Evolutionary conservation across 345 rosid genomes (phyloP), one percentile per base, ranked within the genome.

Genomic region (Citrus inodora): DNA sequence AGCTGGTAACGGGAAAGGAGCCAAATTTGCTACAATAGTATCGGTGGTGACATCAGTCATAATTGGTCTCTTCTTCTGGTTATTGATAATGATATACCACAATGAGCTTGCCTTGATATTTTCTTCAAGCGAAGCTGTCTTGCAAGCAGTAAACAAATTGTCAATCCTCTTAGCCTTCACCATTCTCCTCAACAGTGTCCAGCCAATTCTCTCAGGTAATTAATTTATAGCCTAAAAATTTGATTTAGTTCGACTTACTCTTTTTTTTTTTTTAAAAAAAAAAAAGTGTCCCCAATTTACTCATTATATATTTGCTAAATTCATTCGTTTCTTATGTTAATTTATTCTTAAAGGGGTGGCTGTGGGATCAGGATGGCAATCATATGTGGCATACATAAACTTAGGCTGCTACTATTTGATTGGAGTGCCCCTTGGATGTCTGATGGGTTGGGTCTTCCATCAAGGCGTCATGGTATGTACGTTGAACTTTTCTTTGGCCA

Each of bases 311-410:
- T 14, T 46, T 19, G 10, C 67, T 28, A 16, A 48, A 48, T 24
- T 37, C 1, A 22, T 68, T 1, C 40, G 24, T 3, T 3, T 42
- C 16, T 42, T 3, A 3, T 17, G 56, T 3, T 11, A 11, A 56
- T 19, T 32, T 27, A 25, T 21, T 25, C n/a, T 58, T 80, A 64
- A 21, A 94, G 98, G 99, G 60, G 98, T 96, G 38, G 98, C 99
- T 7, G 92, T 96, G 60, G 99, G 99, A 61, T 96, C 98, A 7
- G 99, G 99, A 8, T 96, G 97, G 98, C 98, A 94, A 84, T 88
- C 95, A 2, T 88, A 87, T 13, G 95, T 93, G 77, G 99, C 98
- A 0, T 95, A 92, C 82, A 88, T 95, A 79, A 95, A 95, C 83
- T 83, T 95, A 80, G 98, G 97, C 21, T 91, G 96, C 86, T 93